These are phyloP conservation scores for Exserohilum rostratum DNA, from an alignment of 2,329 filamentous ascomycete species.

Conservation along the genomic window DNA sequence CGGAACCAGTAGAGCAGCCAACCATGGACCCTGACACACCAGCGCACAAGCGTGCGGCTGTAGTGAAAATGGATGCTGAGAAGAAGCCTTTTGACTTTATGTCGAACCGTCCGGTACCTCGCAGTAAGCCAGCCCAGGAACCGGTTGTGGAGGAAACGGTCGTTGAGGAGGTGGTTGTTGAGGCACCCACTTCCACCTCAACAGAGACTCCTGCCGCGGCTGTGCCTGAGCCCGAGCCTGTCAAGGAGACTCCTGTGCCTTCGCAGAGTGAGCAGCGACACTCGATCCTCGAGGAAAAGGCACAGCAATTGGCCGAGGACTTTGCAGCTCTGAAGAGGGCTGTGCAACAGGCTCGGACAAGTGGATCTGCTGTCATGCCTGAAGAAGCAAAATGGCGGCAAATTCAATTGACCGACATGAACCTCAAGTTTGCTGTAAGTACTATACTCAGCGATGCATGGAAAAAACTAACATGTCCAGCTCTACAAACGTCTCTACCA, in stretches of 20 bases:
- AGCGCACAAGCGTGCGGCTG: slow-evolving; percentile 30
- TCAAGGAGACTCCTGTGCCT: slow-evolving; percentile 5
- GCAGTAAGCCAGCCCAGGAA: slow-evolving; percentile 31
- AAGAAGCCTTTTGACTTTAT: slow-evolving; percentile 46
- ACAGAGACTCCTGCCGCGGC: neutral
- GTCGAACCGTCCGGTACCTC: slow-evolving; percentile 44
- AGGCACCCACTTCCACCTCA: slow-evolving; percentile 1
- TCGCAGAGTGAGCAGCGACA: slow-evolving; percentile 12
- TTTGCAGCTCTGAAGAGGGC: slow-evolving; percentile 22
- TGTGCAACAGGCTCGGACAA: slow-evolving; percentile 15
- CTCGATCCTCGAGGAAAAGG: slow-evolving; percentile 22
- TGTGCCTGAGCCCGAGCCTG: slow-evolving; percentile 1
- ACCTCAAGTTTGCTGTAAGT: slow-evolving; percentile 47
- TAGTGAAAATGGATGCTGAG: slow-evolving; percentile 37
- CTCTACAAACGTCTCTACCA: slow-evolving; percentile 80
- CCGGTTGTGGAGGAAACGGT: slow-evolving; percentile 49
- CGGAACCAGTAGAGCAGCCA: slow-evolving; percentile 20
- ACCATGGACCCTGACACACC: slow-evolving; percentile 39
- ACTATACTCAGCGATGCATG: neutral
- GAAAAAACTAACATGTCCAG: slow-evolving; percentile 55
- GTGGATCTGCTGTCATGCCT: slow-evolving; percentile 8
- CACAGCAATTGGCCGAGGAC: slow-evolving; percentile 19
- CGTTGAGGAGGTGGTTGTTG: slow-evolving; percentile 18
- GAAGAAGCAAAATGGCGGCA: slow-evolving; percentile 34
- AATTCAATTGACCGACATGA: slow-evolving; percentile 34